These are phyloP conservation scores for Populus tremula DNA, from an alignment of 345 rosid genomes.

Conservation along the genomic window DNA sequence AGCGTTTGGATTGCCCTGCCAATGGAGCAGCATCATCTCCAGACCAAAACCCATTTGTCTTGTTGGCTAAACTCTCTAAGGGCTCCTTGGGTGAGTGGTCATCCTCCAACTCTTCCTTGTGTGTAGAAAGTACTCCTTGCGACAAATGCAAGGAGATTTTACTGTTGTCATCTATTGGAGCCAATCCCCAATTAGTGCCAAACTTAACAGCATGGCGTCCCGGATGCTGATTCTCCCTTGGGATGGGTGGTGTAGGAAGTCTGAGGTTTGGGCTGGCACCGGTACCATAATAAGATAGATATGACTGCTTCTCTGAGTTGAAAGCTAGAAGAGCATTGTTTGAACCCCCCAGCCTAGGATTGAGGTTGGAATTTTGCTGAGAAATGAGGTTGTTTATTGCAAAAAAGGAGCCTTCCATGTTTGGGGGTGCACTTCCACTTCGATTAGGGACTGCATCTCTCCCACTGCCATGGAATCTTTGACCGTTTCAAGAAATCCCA, in stretches of 20 bases:
- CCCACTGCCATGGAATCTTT: slow-evolving; percentile 22
- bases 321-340: slow-evolving; percentile 5
- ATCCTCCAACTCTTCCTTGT: slow-evolving; percentile 59
- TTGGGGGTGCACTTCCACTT: slow-evolving; percentile 68
- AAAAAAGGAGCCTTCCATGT: slow-evolving; percentile 53
- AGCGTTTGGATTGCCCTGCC: slow-evolving; percentile 27
- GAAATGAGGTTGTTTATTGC: slow-evolving; percentile 44
- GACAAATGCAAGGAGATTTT: slow-evolving; percentile 30
- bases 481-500: slow-evolving; percentile 23
- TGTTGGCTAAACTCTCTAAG: slow-evolving; percentile 20
- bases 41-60: slow-evolving; percentile 23
- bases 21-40: slow-evolving; percentile 20
- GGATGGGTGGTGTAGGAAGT: slow-evolving; percentile 38
- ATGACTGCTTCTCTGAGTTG: slow-evolving; percentile 29
- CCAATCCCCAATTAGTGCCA: slow-evolving; percentile 34
- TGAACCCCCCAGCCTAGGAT: slow-evolving; percentile 18
- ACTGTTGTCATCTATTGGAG: slow-evolving; percentile 25
- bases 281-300: slow-evolving; percentile 22
- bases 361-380: slow-evolving; percentile 24
- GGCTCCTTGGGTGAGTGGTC: slow-evolving; percentile 34
- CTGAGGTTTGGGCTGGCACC: slow-evolving; percentile 34
- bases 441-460: slow-evolving; percentile 40
- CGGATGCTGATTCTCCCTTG: slow-evolving; percentile 25
- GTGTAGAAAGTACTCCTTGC: slow-evolving; percentile 50
- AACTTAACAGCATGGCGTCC: slow-evolving; percentile 27